These are phyloP conservation scores for Boletellus ananas DNA, from an alignment of 768 basidiomycete species.

Conservation along the genomic window DNA sequence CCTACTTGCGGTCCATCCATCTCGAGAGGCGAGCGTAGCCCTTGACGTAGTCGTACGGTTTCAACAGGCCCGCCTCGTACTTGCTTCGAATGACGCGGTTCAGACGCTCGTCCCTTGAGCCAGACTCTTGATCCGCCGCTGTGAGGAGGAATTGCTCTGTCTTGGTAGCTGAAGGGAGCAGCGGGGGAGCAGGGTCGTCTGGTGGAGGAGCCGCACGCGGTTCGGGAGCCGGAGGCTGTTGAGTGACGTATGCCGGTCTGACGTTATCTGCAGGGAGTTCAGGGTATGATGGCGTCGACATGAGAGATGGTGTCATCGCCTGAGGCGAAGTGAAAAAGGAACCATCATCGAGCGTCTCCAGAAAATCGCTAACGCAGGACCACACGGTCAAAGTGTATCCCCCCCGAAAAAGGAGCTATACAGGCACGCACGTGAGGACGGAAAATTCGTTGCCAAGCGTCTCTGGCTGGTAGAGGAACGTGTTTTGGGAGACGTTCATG, in stretches of 20 bases:
- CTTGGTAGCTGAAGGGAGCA: slow-evolving; percentile 71
- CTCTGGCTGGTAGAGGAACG: slow-evolving; percentile 70
- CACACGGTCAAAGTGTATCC: background rate
- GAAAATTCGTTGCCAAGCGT: slow-evolving; percentile 80
- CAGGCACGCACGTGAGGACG: slow-evolving; percentile 62
- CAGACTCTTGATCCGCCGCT: slow-evolving; percentile 91
- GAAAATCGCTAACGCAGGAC: slow-evolving; percentile 60
- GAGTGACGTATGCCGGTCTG: slow-evolving; percentile 13
- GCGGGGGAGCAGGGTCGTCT: slow-evolving; percentile 42
- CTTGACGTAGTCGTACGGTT: slow-evolving; percentile 95
- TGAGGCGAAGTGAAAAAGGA: slow-evolving; percentile 67
- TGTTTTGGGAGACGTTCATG: slow-evolving; percentile 43
- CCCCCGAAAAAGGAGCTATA: background rate
- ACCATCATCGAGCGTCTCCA: slow-evolving; percentile 83
- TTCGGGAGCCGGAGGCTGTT: slow-evolving; percentile 17
- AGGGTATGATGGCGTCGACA: slow-evolving; percentile 37
- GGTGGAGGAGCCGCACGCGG: slow-evolving; percentile 21
- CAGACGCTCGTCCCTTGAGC: slow-evolving; percentile 84
- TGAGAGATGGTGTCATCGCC: slow-evolving; percentile 46
- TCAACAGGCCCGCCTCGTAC: slow-evolving; percentile 92
- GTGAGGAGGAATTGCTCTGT: slow-evolving; percentile 89
- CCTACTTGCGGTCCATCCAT: slow-evolving; percentile 94
- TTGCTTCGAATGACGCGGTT: slow-evolving; percentile 92
- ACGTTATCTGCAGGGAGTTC: slow-evolving; percentile 8
- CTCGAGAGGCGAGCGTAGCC: slow-evolving; percentile 87